Evolutionary conservation across 192 early-diverging fungal species (phyloP).

Genomic region (Coemansia sp.): DNA sequence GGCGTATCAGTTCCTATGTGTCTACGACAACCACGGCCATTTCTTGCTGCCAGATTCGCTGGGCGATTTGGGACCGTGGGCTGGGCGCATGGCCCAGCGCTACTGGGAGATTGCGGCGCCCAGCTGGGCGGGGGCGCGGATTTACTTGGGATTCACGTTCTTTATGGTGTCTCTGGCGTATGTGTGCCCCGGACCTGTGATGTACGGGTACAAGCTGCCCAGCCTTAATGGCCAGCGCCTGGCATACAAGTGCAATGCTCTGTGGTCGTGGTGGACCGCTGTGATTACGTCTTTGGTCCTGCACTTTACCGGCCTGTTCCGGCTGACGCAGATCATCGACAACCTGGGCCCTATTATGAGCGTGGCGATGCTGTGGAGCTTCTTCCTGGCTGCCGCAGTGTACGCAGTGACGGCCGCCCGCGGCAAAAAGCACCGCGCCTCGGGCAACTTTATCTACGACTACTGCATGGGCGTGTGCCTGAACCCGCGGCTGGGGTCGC

Average conservation of each 20-base stretch:
- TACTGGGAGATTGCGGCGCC: slow-evolving; percentile 59
- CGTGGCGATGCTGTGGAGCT: slow-evolving; percentile 70
- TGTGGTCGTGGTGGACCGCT: slow-evolving; percentile 62
- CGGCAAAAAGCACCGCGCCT: slow-evolving; percentile 67
- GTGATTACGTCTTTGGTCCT: slow-evolving; percentile 56
- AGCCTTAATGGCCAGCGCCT: slow-evolving; percentile 70
- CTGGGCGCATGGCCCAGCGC: slow-evolving; percentile 44
- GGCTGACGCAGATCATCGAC: slow-evolving; percentile 61
- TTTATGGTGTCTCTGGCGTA: slow-evolving; percentile 62
- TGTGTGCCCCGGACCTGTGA: slow-evolving; percentile 63
- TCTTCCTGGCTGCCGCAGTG: slow-evolving; percentile 56
- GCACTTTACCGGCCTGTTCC: slow-evolving; percentile 66
- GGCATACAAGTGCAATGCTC: slow-evolving; percentile 84
- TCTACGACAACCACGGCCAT: slow-evolving; percentile 65
- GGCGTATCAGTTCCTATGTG: slow-evolving; percentile 72
- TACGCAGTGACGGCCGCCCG: slow-evolving; percentile 64
- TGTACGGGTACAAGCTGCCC: slow-evolving; percentile 68
- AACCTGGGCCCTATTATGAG: slow-evolving; percentile 61
- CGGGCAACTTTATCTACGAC: slow-evolving; percentile 86
- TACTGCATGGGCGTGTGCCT: slow-evolving; percentile 95
- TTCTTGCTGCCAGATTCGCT: slow-evolving; percentile 54
- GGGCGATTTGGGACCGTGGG: slow-evolving; percentile 43
- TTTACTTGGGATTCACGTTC: slow-evolving; percentile 61
- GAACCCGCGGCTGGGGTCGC: slow-evolving; percentile 81
- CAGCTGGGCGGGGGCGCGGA: slow-evolving; percentile 54